Evolutionary conservation across 2,329 filamentous ascomycete species (phyloP).

Genomic region (Lasiodiplodia gonubiensis): DNA sequence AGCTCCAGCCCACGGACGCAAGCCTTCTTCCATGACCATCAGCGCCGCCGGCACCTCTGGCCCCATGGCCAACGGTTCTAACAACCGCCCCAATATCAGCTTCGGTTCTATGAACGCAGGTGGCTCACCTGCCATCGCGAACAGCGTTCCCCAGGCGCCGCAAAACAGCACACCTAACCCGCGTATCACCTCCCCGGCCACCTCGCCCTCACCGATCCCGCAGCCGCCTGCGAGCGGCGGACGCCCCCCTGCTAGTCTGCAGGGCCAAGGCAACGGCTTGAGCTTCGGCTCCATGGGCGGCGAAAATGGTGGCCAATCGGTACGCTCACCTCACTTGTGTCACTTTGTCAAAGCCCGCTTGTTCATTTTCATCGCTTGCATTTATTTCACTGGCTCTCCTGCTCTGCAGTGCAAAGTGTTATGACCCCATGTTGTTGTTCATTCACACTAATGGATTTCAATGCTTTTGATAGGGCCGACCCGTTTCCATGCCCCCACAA

Average conservation of each 20-base stretch:
- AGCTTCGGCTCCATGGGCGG: constrained; percentile 82
- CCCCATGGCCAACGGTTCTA: constrained; percentile 77
- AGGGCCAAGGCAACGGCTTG: constrained; percentile 72
- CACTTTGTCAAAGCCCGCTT: not conserved
- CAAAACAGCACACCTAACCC: constrained; percentile 69
- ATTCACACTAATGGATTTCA: constrained; percentile 22
- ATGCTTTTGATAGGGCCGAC: constrained; percentile 66
- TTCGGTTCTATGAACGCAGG: constrained; percentile 78
- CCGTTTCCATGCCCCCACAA: constrained; percentile 63
- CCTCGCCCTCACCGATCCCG: constrained; percentile 92
- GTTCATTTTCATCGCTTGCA: not conserved
- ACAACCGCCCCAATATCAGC: constrained; percentile 68
- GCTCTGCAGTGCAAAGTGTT: not conserved
- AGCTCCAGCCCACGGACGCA: constrained; percentile 73
- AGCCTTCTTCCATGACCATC: constrained; percentile 91
- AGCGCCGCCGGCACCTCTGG: constrained; percentile 79
- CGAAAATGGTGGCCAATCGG: constrained; percentile 70
- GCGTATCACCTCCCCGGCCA: constrained; percentile 79
- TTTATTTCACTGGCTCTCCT: not conserved
- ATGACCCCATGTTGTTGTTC: constrained; percentile 1
- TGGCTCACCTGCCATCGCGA: constrained; percentile 62
- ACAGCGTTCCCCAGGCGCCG: constrained; percentile 71
- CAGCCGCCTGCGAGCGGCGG: constrained; percentile 84
- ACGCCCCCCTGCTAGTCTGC: constrained; percentile 76
- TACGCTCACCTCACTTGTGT: constrained; percentile 56